Evolutionary conservation across 257 asterid species (phyloP).

Genomic region (Plantago major): DNA sequence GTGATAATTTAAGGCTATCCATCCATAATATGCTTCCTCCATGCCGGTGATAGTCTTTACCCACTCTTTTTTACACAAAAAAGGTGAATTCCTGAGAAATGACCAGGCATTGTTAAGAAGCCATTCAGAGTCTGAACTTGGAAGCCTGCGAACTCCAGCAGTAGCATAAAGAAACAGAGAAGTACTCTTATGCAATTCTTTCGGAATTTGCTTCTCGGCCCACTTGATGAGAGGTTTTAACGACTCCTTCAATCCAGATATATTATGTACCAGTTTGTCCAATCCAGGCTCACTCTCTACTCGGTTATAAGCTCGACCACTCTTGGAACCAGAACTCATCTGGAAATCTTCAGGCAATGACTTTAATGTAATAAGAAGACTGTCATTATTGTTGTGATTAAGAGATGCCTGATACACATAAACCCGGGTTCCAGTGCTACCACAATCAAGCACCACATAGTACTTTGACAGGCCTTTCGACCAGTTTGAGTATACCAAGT

Average conservation of each 20-base stretch:
- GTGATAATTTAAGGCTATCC: slow-evolving; percentile 90
- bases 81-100: slow-evolving; percentile 59
- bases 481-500: slow-evolving; percentile 54
- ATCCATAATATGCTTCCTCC: slow-evolving; percentile 97
- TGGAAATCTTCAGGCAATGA: slow-evolving; percentile 76
- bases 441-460: slow-evolving; percentile 91
- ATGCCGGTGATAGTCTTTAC: slow-evolving; percentile 75
- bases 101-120: slow-evolving; percentile 85
- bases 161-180: slow-evolving; percentile 90
- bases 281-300: slow-evolving; percentile 99
- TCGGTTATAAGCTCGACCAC: slow-evolving; percentile 88
- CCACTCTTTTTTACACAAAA: slow-evolving; percentile 89
- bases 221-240: slow-evolving; percentile 72
- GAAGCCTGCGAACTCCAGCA: slow-evolving; percentile 94
- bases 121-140: slow-evolving; percentile 87
- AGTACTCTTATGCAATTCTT: slow-evolving; percentile 61
- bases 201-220: slow-evolving; percentile 95
- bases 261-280: slow-evolving; percentile 82
- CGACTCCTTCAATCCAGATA: slow-evolving; percentile 58
- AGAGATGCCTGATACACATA: slow-evolving; percentile 75
- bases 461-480: slow-evolving; percentile 53
- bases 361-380: slow-evolving; percentile 64
- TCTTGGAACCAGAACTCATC: slow-evolving; percentile 49
- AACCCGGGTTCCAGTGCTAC: slow-evolving; percentile 98
- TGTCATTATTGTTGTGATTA: slow-evolving; percentile 45